These are phyloP conservation scores for Tulasnella sp. DNA, from an alignment of 768 basidiomycete genomes.

Conservation along the genomic window DNA sequence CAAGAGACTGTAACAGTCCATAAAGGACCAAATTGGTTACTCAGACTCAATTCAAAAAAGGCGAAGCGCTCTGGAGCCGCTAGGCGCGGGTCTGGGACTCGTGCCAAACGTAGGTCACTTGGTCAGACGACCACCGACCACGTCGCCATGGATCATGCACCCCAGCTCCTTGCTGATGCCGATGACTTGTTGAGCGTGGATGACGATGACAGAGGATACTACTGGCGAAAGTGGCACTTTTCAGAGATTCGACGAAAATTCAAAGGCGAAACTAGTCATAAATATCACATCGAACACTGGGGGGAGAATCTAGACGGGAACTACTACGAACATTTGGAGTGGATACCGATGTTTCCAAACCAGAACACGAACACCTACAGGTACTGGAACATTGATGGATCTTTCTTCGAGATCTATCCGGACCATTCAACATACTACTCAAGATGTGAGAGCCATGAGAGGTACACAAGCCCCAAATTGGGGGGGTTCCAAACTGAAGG, in stretches of 20 bases:
- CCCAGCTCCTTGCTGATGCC: neutral
- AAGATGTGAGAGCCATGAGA: neutral
- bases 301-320: neutral
- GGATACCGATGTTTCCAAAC: neutral
- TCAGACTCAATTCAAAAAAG: too few species aligned
- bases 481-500: neutral
- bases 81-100: too few species aligned
- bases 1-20: too few species aligned
- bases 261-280: neutral
- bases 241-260: neutral
- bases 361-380: neutral
- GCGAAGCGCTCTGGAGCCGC: too few species aligned
- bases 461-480: neutral
- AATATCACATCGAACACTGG: neutral
- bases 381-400: neutral
- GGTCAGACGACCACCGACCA: neutral
- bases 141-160: neutral
- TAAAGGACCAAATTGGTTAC: too few species aligned
- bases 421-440: neutral
- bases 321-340: neutral
- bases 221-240: neutral
- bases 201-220: neutral
- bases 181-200: neutral
- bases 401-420: neutral
- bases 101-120: neutral